Base-by-base conservation (phyloP, 495 filamentous ascomycete species). In the Penicillium coffeae region DNA sequence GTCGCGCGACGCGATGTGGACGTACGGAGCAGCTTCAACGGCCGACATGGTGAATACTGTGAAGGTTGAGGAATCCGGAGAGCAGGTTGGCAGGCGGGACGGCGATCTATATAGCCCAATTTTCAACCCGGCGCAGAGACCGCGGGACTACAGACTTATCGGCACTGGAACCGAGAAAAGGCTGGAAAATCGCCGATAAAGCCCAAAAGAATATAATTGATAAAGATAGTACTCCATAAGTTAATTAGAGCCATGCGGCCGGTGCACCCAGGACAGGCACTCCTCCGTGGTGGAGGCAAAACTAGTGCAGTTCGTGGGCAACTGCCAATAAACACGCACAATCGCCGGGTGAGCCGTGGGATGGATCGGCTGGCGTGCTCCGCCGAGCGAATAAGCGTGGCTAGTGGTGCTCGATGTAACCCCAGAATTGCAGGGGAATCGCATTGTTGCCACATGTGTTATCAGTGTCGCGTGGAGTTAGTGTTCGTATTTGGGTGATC, bases 11-110 rank as follows among this genome's bases (percentile, higher is more conserved):
- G 33, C 40, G 21, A 37, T n/a, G 35, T 13, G 15, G n/a, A 37
- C 70, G 56, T 62, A 73, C 70, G 57, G 60, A 52, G 64, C 48
- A 42, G 58, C 49, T 58, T 65, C 66, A 50, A 56, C 54, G 21
- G 60, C 48, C 45, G 67, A 58, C 65, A 72, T 72, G 48, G 43
- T 27, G 47, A 45, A 48, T 53, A 45, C 34, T 34, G n/a, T 18
- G 35, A n/a, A 14, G 5, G 15, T 13, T 18, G n/a, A n/a, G n/a
- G n/a, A n/a, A n/a, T n/a, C n/a, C n/a, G n/a, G n/a, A n/a, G n/a
- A n/a, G n/a, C n/a, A 43, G 34, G 32, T 44, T 25, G 33, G 39
- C 32, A 42, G 19, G 14, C 32, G 15, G 41, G 48, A 45, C 41
- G 36, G 21, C 35, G 36, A 45, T 44, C 48, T 61, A 63, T 60